Conservation (phyloP, 176 grass and related monocot species). For the Oryza officinalis region DNA sequence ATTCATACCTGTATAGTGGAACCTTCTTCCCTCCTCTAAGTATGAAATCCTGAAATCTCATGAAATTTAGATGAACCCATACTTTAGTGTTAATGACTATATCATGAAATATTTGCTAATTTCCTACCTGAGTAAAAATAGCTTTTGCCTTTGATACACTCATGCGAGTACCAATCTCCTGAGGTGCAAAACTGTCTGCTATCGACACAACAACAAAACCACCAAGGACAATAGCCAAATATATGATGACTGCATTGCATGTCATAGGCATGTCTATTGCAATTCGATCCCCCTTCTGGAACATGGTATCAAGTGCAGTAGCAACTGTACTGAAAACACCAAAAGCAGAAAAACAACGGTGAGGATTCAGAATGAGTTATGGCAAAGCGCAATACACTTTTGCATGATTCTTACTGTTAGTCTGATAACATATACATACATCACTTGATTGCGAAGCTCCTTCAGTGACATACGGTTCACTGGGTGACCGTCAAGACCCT, state of each 20-base stretch:
- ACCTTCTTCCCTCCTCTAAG: slow-evolving; percentile 82
- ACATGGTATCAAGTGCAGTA: slow-evolving; percentile 78
- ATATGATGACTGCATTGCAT: slow-evolving; percentile 87
- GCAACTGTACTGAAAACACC: slow-evolving; percentile 64
- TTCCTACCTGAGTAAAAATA: slow-evolving; percentile 87
- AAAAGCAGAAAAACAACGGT: slow-evolving; percentile 11
- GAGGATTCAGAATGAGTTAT: not conserved
- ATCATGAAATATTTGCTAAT: not conserved
- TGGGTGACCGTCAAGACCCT: slow-evolving; percentile 67
- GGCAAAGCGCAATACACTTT: not conserved
- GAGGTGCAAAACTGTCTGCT: slow-evolving; percentile 87
- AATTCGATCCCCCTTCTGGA: slow-evolving; percentile 73
- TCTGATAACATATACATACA: slow-evolving; percentile 47
- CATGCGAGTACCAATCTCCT: slow-evolving; percentile 78
- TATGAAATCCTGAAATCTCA: slow-evolving; percentile 82
- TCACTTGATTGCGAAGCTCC: slow-evolving; percentile 78
- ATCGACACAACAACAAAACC: slow-evolving; percentile 94
- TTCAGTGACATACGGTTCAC: slow-evolving; percentile 75
- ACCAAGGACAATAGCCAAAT: slow-evolving; percentile 77
- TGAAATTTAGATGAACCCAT: slow-evolving; percentile 15
- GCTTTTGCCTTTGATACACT: slow-evolving; percentile 69
- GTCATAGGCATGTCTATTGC: slow-evolving; percentile 99
- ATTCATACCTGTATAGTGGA: slow-evolving; percentile 88
- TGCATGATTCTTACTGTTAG: not conserved
- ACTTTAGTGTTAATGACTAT: not conserved